Conservation (phyloP, 257 asterid genomes). For the Catharanthus roseus region DNA sequence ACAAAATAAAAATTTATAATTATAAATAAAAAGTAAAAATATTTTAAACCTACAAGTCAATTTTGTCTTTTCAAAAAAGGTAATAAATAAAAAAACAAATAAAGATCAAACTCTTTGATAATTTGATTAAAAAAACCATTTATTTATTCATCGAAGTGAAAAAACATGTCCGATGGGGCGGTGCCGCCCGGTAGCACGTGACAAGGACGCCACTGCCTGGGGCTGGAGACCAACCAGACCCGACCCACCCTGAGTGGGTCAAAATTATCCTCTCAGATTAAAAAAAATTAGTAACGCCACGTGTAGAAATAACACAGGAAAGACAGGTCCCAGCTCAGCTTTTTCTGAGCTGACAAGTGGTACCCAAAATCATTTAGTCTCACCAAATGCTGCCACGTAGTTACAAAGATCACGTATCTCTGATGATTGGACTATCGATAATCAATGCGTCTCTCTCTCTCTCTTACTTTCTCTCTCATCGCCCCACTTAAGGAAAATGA, state of each 20-base stretch:
- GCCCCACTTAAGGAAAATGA: slow-evolving; percentile 1
- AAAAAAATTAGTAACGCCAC: too few relatives aligned
- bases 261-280: too few relatives aligned
- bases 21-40: too few relatives aligned
- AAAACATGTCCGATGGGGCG: slow-evolving; percentile 29
- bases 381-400: slow-evolving; percentile 39
- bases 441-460: slow-evolving; percentile 5
- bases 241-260: neutral
- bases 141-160: too few relatives aligned
- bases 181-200: slow-evolving; percentile 76
- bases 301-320: slow-evolving; percentile 4
- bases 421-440: slow-evolving; percentile 29
- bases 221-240: neutral
- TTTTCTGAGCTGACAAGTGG: slow-evolving; percentile 38
- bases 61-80: too few relatives aligned
- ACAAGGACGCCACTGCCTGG: slow-evolving; percentile 32
- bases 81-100: too few relatives aligned
- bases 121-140: too few relatives aligned
- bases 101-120: too few relatives aligned
- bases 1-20: too few relatives aligned
- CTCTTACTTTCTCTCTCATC: neutral
- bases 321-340: neutral
- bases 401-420: slow-evolving; percentile 45
- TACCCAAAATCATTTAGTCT: slow-evolving; percentile 22
- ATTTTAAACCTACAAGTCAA: too few relatives aligned